Evolutionary conservation across 345 rosid genomes (phyloP).

Genomic region (Eucalyptus melliodora): DNA sequence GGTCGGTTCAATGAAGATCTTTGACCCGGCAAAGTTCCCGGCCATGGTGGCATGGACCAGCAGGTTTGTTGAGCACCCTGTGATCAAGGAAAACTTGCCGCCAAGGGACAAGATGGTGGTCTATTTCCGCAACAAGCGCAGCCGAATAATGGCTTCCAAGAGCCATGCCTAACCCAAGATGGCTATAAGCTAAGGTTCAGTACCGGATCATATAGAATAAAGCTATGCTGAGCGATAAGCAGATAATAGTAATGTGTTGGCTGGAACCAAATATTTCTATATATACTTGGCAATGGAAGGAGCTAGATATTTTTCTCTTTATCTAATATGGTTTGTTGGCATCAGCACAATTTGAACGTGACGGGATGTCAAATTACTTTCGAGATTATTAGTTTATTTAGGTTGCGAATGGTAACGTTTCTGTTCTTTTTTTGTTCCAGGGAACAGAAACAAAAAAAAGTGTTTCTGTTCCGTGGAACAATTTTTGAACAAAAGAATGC

Average conservation of each 20-base stretch:
- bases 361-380: not conserved
- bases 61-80: conserved; percentile 4
- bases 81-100: conserved; percentile 11
- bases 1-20: conserved; percentile 1
- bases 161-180: not conserved
- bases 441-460: too few species aligned
- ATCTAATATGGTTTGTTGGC: not conserved
- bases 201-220: not conserved
- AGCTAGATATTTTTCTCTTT: not conserved
- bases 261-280: not conserved
- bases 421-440: too few species aligned
- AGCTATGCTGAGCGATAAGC: not conserved
- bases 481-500: too few species aligned
- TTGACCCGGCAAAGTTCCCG: conserved; percentile 5
- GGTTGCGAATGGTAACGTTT: too few species aligned
- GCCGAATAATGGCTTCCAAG: not conserved
- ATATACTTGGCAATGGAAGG: not conserved
- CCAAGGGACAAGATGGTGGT: conserved; percentile 5
- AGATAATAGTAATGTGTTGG: not conserved
- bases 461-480: too few species aligned
- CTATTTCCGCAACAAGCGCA: not conserved
- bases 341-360: not conserved
- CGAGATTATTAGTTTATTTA: not conserved
- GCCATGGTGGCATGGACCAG: conserved; percentile 8
- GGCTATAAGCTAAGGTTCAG: not conserved